A percentile compares a stretch with the other conserved stretches of the same genome.
Evolutionary conservation across 768 basidiomycete genomes (phyloP).

Genomic region (Trametes cubensis): DNA sequence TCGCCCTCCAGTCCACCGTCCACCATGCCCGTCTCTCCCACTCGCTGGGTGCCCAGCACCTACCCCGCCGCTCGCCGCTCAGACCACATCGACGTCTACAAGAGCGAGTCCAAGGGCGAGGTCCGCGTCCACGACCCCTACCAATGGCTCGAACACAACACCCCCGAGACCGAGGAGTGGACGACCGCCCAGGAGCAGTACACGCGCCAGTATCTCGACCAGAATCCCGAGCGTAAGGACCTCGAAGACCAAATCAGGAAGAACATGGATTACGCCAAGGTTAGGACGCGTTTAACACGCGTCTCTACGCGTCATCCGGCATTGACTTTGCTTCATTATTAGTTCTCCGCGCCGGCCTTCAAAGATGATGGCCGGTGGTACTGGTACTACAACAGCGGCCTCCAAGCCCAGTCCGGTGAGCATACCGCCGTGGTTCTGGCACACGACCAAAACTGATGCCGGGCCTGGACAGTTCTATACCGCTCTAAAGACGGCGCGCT

Average conservation of each 20-base stretch:
- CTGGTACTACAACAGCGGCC: constrained; percentile 78
- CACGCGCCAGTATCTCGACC: constrained; percentile 61
- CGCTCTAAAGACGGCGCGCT: constrained; percentile 56
- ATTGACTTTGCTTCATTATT: constrained; percentile 7
- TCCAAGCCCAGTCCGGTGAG: constrained; percentile 63
- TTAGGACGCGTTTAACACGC: constrained; percentile 25
- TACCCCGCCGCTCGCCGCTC: constrained; percentile 71
- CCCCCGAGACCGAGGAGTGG: constrained; percentile 68
- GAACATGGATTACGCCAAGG: constrained; percentile 56
- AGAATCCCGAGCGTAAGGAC: constrained; percentile 58
- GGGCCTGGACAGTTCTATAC: constrained; percentile 51
- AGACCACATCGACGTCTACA: constrained; percentile 69
- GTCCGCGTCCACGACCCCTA: constrained; percentile 73
- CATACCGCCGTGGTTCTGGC: not conserved
- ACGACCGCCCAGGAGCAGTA: constrained; percentile 59
- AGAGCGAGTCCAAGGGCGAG: constrained; percentile 61
- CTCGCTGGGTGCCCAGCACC: constrained; percentile 54
- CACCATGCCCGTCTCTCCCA: constrained; percentile 36
- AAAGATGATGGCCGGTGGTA: constrained; percentile 77
- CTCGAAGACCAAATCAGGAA: constrained; percentile 61
- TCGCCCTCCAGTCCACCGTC: constrained; percentile 11
- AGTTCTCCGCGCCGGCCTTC: constrained; percentile 67
- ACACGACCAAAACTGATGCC: not conserved
- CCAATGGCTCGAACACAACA: constrained; percentile 69
- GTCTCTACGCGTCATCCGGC: constrained; percentile 11